Percentiles rank a stretch among this genome's conserved stretches.
phyloP scores from a whole-genome alignment of 495 filamentous ascomycete genomes.

The Niebla homalea region DNA sequence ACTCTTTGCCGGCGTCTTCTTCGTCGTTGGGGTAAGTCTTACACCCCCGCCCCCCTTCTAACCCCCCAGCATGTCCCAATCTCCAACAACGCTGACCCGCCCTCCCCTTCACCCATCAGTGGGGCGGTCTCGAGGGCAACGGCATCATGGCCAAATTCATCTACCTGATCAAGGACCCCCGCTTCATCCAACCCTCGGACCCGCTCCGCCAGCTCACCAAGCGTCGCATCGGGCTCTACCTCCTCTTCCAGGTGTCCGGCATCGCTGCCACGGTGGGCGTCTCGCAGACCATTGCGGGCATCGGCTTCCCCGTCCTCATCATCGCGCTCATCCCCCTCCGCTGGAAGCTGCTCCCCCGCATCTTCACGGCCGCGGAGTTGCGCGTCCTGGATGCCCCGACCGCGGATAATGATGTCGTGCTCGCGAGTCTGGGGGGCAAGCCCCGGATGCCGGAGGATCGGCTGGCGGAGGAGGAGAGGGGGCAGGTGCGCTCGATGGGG shows the following conservation, averaged over 20 bases:
- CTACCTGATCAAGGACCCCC: conserved; percentile 22
- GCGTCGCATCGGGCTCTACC: conserved; percentile 12
- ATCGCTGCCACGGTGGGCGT: conserved; percentile 27
- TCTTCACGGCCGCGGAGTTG: conserved; percentile 27
- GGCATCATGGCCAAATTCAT: conserved; percentile 28
- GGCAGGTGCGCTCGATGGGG: not conserved
- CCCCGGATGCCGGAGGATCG: conserved; percentile 17
- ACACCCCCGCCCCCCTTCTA: no score
- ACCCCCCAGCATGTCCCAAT: no score
- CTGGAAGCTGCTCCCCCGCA: conserved; percentile 22
- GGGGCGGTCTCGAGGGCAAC: conserved; percentile 20
- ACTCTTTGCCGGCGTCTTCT: conserved; percentile 32
- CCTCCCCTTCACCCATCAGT: conserved; percentile 1
- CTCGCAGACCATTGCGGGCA: conserved; percentile 31
- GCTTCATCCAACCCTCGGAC: conserved; percentile 22
- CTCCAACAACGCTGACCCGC: conserved; percentile 5
- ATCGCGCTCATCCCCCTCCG: conserved; percentile 27
- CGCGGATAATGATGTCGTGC: conserved; percentile 16
- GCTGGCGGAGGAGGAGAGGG: not conserved
- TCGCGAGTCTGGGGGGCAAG: conserved; percentile 23
- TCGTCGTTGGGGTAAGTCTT: conserved; percentile 24
- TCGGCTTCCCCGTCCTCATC: conserved; percentile 33
- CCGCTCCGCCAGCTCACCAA: conserved; percentile 20
- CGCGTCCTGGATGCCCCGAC: conserved; percentile 26
- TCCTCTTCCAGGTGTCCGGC: conserved; percentile 23